Evolutionary conservation across 495 filamentous ascomycete genomes (phyloP), one percentile per base, ranked within the genome.

Genomic region (Amphirosellinia nigrospora): DNA sequence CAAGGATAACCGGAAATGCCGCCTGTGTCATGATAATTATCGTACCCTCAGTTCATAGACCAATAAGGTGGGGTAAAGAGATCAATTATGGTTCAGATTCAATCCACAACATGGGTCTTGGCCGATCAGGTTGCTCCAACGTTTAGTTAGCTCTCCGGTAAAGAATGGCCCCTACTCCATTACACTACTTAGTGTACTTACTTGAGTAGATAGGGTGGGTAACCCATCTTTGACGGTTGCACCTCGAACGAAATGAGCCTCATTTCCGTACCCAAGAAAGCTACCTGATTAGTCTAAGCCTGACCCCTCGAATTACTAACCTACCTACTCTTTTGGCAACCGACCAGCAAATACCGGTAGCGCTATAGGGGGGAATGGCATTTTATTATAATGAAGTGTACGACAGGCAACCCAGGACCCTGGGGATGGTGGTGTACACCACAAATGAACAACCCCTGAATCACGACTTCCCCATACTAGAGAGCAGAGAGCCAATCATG

Each of bases 211-310:
- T n/a, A n/a, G n/a, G 28, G 61, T 26, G 43, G 61, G 10, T 64
- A 36, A 28, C 59, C 59, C 15, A 36, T 43, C 43, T 28, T 28
- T 41, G 46, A 41, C 63, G 21, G 53, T 65, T 52, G 32, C 38
- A 38, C 28, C 28, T 41, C 11, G n/a, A 68, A 48, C 32, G 56
- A 69, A 69, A 69, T 69, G 66, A 69, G 66, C 66, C 66, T 69
- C 66, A 69, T 69, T 69, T 69, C 66, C 66, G 41, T 11, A 15
- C 30, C 66, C 19, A 52, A 52, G 45, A 53, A 53, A 69, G 56
- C 66, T 69, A 62, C 66, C 45, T 52, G 53, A 69, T 69, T 62
- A 50, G 66, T 69, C 66, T 59, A 58, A 32, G 38, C 38, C 34
- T 4, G 38, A 39, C 41, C 30, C 23, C 23, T 68, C 38, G 26